phyloP scores from a whole-genome alignment of 148 eudicot species.

The Gaultheria prostrata region DNA sequence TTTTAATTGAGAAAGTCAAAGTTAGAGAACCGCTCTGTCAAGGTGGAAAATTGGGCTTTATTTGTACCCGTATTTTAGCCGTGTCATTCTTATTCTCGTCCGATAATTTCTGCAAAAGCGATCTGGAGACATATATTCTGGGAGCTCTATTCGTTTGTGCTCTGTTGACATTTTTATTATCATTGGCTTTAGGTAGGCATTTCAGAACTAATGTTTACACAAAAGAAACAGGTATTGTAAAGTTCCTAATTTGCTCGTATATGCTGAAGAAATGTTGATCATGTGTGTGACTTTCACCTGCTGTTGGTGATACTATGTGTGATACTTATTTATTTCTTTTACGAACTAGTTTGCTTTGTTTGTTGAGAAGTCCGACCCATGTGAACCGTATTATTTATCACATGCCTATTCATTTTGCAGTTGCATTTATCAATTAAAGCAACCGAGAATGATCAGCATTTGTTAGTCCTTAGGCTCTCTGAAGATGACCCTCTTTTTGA shows the following conservation, averaged over 20 bases:
- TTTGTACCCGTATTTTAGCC: not conserved
- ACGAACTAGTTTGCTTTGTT: not conserved
- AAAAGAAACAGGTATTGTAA: not conserved
- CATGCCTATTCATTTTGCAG: constrained; percentile 28
- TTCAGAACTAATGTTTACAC: not conserved
- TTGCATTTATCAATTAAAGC: constrained; percentile 22
- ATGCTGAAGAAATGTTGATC: not conserved
- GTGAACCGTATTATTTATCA: not conserved
- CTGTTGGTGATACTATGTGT: not conserved
- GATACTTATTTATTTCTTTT: not conserved
- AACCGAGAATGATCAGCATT: constrained; percentile 30
- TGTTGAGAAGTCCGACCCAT: not conserved
- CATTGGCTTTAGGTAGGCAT: not conserved
- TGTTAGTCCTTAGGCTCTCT: constrained; percentile 49
- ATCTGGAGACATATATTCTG: not conserved
- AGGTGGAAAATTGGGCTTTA: not conserved
- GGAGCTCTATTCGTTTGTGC: not conserved
- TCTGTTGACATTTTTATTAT: not conserved
- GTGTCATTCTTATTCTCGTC: not conserved
- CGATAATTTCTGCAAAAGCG: not conserved
- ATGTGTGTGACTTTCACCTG: not conserved
- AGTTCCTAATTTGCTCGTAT: not conserved
- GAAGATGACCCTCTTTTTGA: constrained; percentile 57
- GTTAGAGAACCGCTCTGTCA: not conserved
- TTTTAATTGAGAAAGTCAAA: too few species aligned